A percentile compares a stretch with the other conserved stretches of the same genome.
These are phyloP conservation scores for Trichoderma polysporum DNA, from an alignment of 2,329 filamentous ascomycete genomes.

Conservation along the genomic window DNA sequence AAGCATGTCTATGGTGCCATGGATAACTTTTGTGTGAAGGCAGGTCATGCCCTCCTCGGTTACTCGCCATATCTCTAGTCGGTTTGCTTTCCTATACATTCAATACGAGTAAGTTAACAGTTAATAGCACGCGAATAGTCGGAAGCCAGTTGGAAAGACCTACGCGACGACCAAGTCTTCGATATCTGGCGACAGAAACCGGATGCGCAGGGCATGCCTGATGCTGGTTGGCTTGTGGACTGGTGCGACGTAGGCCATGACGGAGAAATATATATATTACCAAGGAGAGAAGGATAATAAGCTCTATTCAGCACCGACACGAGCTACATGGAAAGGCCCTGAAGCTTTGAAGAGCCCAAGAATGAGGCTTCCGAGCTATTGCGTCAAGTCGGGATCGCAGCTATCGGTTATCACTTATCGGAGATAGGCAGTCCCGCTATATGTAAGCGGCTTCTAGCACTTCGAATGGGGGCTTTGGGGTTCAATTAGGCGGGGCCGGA, in stretches of 20 bases:
- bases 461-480: slow-evolving; percentile 19
- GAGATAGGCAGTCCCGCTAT: slow-evolving; percentile 19
- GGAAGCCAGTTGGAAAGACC: slow-evolving; percentile 36
- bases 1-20: slow-evolving; percentile 84
- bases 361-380: slow-evolving; percentile 9
- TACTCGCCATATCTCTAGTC: slow-evolving; percentile 78
- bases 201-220: slow-evolving; percentile 79
- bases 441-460: slow-evolving; percentile 26
- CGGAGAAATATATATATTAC: slow-evolving; percentile 2
- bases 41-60: slow-evolving; percentile 64
- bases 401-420: slow-evolving; percentile 10
- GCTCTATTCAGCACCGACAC: slow-evolving; percentile 24
- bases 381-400: not conserved
- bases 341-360: not conserved
- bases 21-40: slow-evolving; percentile 68
- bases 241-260: slow-evolving; percentile 91
- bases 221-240: slow-evolving; percentile 92
- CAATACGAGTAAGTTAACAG: not conserved
- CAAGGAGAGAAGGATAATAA: not conserved
- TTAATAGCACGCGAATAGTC: not conserved
- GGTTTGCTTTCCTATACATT: slow-evolving; percentile 69
- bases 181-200: slow-evolving; percentile 69
- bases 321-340: slow-evolving; percentile 28
- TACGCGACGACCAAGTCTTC: slow-evolving; percentile 88
- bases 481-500: slow-evolving; percentile 23